A percentile compares a stretch with the other conserved stretches of the same genome.
Conservation (phyloP, 345 rosid genomes). For the Populus ilicifolia region DNA sequence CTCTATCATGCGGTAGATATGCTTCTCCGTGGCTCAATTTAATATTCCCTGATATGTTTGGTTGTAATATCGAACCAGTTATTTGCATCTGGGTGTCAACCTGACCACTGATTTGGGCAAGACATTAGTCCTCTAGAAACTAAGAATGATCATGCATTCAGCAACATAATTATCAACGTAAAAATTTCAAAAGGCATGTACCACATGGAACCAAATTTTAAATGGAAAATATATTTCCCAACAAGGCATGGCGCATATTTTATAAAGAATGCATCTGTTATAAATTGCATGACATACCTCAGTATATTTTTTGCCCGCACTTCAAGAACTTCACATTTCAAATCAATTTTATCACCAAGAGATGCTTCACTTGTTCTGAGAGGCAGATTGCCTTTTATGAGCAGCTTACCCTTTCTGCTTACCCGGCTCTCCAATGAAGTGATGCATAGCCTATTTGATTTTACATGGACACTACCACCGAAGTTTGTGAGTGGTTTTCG, state of each 20-base stretch:
- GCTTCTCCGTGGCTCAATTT: constrained; percentile 98
- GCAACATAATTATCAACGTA: not conserved
- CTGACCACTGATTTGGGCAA: constrained; percentile 74
- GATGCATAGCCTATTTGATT: constrained; percentile 84
- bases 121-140: not conserved
- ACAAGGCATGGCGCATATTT: not conserved
- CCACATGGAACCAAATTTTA: not conserved
- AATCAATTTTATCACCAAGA: constrained; percentile 67
- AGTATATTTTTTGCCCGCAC: constrained; percentile 85
- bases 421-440: constrained; percentile 79
- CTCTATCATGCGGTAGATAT: constrained; percentile 94
- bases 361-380: constrained; percentile 77
- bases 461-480: constrained; percentile 78
- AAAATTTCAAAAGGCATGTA: not conserved
- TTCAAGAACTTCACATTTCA: constrained; percentile 96
- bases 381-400: constrained; percentile 82
- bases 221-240: not conserved
- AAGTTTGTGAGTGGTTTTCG: constrained; percentile 85
- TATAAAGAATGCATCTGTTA: constrained; percentile 2
- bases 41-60: constrained; percentile 87
- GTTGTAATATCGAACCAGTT: constrained; percentile 91
- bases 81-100: constrained; percentile 87
- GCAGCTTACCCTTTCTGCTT: constrained; percentile 83
- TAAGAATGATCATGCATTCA: not conserved
- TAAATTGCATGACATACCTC: constrained; percentile 44